These are phyloP conservation scores for Syncephalis plumigaleata DNA, from an alignment of 371 early-diverging fungal species.

Conservation along the genomic window DNA sequence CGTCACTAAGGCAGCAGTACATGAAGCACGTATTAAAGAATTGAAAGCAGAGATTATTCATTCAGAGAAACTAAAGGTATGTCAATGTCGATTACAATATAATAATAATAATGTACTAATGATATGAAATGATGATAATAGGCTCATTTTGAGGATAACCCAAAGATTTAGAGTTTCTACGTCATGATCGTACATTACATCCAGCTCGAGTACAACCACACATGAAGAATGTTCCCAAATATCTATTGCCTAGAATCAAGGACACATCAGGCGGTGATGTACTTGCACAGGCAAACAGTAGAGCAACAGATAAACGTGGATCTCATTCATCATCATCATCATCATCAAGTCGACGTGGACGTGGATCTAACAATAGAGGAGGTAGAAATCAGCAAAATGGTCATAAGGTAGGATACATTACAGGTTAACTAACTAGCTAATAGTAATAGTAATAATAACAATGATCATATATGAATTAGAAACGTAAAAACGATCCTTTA, in stretches of 20 bases:
- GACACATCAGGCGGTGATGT: not conserved
- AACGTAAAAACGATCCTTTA: constrained; percentile 32
- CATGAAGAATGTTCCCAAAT: constrained; percentile 83
- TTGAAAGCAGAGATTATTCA: constrained; percentile 83
- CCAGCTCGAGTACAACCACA: constrained; percentile 65
- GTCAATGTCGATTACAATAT: constrained; percentile 6
- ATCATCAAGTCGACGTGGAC: too few species aligned
- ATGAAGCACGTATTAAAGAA: constrained; percentile 84
- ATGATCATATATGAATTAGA: too few species aligned
- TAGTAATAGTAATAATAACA: too few species aligned
- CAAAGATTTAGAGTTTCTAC: constrained; percentile 80
- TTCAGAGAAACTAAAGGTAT: constrained; percentile 69
- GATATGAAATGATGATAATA: constrained; percentile 11
- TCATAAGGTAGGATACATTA: too few species aligned
- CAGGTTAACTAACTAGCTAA: too few species aligned
- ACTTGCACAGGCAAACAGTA: too few species aligned
- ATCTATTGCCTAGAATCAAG: constrained; percentile 60
- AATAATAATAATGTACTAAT: too few species aligned
- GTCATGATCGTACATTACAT: constrained; percentile 80
- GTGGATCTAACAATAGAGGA: too few species aligned
- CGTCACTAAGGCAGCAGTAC: constrained; percentile 57
- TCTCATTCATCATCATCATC: too few species aligned
- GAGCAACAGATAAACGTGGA: too few species aligned
- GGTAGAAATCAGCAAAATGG: not conserved
- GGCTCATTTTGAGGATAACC: constrained; percentile 92